phyloP scores from a whole-genome alignment of 1,139 yeast genomes.

The Saccharomycopsis hybrid region DNA sequence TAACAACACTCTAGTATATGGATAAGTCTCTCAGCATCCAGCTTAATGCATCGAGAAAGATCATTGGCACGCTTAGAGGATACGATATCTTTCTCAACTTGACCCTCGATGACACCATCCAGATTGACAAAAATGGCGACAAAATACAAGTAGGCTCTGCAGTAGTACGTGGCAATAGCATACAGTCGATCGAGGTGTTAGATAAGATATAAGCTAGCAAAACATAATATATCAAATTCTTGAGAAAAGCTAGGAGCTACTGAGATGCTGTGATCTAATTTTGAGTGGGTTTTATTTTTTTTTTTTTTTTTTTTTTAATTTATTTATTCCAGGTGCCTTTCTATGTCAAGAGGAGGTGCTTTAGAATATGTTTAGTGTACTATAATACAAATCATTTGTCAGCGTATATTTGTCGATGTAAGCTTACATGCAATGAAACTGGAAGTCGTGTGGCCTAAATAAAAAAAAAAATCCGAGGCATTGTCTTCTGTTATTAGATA shows the following conservation, averaged over 20 bases:
- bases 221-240: too few relatives aligned
- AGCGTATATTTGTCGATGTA: too few relatives aligned
- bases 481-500: too few relatives aligned
- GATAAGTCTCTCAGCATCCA: constrained; percentile 67
- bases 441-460: too few relatives aligned
- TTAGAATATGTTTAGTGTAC: too few relatives aligned
- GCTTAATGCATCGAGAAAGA: constrained; percentile 67
- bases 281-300: neutral
- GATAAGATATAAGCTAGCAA: constrained; percentile 15
- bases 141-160: constrained; percentile 20
- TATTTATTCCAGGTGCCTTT: too few relatives aligned
- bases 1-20: constrained; percentile 45
- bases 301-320: neutral
- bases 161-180: constrained; percentile 20
- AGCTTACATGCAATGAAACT: too few relatives aligned
- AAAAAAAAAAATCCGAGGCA: too few relatives aligned
- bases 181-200: constrained; percentile 17
- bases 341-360: too few relatives aligned
- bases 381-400: too few relatives aligned
- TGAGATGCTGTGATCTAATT: neutral
- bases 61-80: constrained; percentile 70
- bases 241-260: too few relatives aligned
- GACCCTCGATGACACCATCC: constrained; percentile 20
- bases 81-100: constrained; percentile 49
- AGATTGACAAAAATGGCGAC: constrained; percentile 9